Conservation (phyloP, 768 basidiomycete species). For the Boletellus sp. region DNA sequence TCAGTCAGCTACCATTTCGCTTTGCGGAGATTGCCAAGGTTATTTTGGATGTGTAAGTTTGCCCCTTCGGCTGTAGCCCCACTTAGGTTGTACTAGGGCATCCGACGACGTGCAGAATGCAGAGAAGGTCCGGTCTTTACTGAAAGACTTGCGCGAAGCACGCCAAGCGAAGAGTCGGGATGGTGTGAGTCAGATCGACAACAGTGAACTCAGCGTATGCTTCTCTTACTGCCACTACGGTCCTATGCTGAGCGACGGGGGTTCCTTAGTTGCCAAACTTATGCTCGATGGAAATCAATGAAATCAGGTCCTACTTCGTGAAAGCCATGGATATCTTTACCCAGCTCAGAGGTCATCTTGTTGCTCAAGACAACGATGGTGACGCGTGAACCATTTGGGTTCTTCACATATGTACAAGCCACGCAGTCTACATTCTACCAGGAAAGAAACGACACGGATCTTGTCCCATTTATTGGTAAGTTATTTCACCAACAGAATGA, state of each 20-base stretch:
- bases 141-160: constrained; percentile 95
- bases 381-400: background rate
- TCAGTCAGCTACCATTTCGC: constrained; percentile 80
- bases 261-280: constrained; percentile 74
- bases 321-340: constrained; percentile 74
- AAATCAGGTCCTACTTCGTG: constrained; percentile 85
- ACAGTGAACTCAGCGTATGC: constrained; percentile 75
- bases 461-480: constrained; percentile 1
- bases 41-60: constrained; percentile 77
- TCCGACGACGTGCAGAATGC: constrained; percentile 85
- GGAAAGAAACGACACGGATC: background rate
- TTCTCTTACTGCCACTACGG: background rate
- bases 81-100: constrained; percentile 49
- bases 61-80: background rate
- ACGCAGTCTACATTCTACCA: background rate
- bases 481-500: background rate
- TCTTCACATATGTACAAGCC: background rate
- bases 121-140: constrained; percentile 76
- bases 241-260: background rate
- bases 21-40: constrained; percentile 91
- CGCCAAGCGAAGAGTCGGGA: constrained; percentile 91
- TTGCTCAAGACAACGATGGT: constrained; percentile 3
- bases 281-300: constrained; percentile 90
- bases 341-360: constrained; percentile 41
- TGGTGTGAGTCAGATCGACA: constrained; percentile 76